Evolutionary conservation across 148 eudicot species (phyloP).

Genomic region (Oxyria digyna): DNA sequence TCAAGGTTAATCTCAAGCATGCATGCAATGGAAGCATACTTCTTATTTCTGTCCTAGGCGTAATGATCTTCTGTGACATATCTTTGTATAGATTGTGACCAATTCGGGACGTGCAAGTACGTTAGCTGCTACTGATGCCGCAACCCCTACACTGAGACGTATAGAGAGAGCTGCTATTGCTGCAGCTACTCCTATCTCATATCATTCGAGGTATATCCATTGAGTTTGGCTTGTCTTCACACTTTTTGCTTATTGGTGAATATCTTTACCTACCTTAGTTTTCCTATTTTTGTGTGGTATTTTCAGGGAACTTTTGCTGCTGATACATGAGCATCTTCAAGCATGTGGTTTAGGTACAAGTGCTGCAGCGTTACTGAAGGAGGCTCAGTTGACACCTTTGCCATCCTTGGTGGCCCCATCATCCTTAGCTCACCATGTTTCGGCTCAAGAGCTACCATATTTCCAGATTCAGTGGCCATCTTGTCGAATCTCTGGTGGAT

Average conservation of each 20-base stretch:
- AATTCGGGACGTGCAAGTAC: constrained; percentile 97
- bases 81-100: constrained; percentile 58
- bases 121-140: constrained; percentile 94
- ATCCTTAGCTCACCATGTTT: constrained; percentile 55
- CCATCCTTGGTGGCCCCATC: constrained; percentile 59
- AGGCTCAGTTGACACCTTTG: constrained; percentile 82
- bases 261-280: constrained; percentile 4
- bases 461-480: constrained; percentile 81
- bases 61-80: neutral
- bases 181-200: constrained; percentile 93
- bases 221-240: constrained; percentile 3
- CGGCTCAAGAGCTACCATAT: constrained; percentile 50
- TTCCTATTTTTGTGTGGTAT: constrained; percentile 6
- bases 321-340: constrained; percentile 90
- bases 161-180: constrained; percentile 99
- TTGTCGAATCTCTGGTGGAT: constrained; percentile 51
- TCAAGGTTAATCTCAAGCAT: neutral
- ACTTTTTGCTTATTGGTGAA: neutral
- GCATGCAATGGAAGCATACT: neutral
- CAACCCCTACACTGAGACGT: constrained; percentile 86
- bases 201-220: constrained; percentile 57
- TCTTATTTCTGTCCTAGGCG: neutral
- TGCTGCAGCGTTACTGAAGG: constrained; percentile 65
- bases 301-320: constrained; percentile 82
- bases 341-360: constrained; percentile 78